A percentile compares a stretch with the other conserved stretches of the same genome.
Evolutionary conservation across 1,284 basidiomycete genomes (phyloP).

Genomic region (Amylostereum areolatum): DNA sequence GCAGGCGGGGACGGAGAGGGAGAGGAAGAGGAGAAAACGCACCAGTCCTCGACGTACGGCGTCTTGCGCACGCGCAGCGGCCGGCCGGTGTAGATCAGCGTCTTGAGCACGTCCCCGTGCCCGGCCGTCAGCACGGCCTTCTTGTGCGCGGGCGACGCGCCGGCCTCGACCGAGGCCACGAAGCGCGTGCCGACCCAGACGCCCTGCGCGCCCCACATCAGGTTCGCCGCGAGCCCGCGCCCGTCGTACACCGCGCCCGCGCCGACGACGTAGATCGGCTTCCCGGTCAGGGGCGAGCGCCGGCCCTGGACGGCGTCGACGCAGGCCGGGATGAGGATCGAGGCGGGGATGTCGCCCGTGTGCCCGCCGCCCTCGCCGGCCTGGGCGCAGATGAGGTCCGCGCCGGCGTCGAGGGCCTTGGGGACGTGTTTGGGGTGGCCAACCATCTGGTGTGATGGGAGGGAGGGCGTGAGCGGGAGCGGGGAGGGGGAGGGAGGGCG

Average conservation of each 20-base stretch:
- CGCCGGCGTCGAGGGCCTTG: too few relatives aligned
- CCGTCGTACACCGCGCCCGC: slow-evolving; percentile 85
- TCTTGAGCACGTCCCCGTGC: slow-evolving; percentile 69
- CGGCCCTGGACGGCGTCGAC: too few relatives aligned
- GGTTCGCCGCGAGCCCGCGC: slow-evolving; percentile 77
- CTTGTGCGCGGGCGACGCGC: slow-evolving; percentile 81
- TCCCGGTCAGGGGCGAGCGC: too few relatives aligned
- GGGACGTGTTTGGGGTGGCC: too few relatives aligned
- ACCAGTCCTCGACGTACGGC: slow-evolving; percentile 78
- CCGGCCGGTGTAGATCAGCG: slow-evolving; percentile 83
- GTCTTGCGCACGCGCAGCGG: slow-evolving; percentile 81
- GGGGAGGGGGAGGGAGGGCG: too few relatives aligned
- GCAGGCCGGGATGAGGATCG: too few relatives aligned
- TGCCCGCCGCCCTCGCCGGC: too few relatives aligned
- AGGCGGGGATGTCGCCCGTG: too few relatives aligned
- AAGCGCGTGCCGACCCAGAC: slow-evolving; percentile 74
- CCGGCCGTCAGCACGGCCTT: slow-evolving; percentile 60
- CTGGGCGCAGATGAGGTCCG: too few relatives aligned
- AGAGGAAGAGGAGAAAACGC: slow-evolving; percentile 14
- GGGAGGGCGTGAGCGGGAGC: too few relatives aligned
- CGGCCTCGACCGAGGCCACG: slow-evolving; percentile 77
- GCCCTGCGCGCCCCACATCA: slow-evolving; percentile 81
- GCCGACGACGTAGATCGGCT: too few relatives aligned
- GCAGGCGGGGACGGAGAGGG: neutral
- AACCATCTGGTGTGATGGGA: too few relatives aligned